Evolutionary conservation across 2,329 filamentous ascomycete genomes (phyloP).

Genomic region (Aspergillus fumigatiaffinis): DNA sequence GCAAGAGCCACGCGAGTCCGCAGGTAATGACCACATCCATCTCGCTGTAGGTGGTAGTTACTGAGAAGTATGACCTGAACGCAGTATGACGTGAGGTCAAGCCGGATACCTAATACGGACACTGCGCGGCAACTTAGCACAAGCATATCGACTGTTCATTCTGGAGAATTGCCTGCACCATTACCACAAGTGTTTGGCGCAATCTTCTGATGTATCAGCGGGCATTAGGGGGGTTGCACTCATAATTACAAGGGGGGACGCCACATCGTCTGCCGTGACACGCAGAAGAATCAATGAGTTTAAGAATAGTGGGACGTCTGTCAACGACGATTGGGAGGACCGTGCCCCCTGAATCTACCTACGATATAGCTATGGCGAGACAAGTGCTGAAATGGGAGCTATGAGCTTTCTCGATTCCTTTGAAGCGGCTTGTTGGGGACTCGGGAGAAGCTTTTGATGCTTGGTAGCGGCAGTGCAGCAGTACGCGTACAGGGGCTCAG

Average conservation of each 20-base stretch:
- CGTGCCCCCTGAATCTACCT: neutral
- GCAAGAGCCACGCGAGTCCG: no score
- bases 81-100: neutral
- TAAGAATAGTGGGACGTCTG: neutral
- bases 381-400: neutral
- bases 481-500: slow-evolving; percentile 50
- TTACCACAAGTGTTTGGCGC: neutral
- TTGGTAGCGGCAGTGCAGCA: neutral
- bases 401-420: neutral
- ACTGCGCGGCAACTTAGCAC: no score
- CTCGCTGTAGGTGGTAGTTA: no score
- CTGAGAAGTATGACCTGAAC: no score
- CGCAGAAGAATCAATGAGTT: neutral
- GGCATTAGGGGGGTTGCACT: neutral
- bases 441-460: neutral
- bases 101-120: neutral
- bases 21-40: no score
- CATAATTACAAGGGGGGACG: neutral
- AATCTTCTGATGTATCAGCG: neutral
- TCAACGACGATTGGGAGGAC: neutral
- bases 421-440: neutral
- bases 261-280: neutral
- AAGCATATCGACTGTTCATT: neutral
- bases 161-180: neutral
- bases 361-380: neutral